Base-by-base conservation (phyloP, 176 grass and related monocot species). In the Bonia amplexicaulis region DNA sequence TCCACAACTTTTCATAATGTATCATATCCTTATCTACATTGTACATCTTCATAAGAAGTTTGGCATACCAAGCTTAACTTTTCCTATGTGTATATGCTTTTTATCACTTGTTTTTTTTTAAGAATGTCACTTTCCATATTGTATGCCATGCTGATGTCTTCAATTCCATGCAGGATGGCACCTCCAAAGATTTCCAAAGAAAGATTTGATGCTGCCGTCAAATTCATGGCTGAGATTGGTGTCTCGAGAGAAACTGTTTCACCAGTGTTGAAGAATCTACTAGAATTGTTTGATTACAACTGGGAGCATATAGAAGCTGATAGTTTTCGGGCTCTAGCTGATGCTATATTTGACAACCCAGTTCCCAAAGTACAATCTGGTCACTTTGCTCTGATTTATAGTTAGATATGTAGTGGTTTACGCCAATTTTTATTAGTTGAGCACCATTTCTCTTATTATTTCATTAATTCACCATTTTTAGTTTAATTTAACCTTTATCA, bases 281-380 rank as follows among this genome's bases (percentile, higher is more conserved):
- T 95, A 27, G 15, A 45, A 37, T 58, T 79, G 71, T 98, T 71
- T 49, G 87, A 88, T 4, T 44, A 85, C 65, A 91, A 90, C 3
- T 98, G 95, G 95, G 95, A 90, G 37, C 57, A 89, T 85, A 95
- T 98, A 73, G 95, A 98, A 88, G 92, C 90, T 15, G 95, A 98
- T 71, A 85, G 78, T 60, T 98, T 88, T 45, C 69, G 15, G 1
- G 69, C 55, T 71, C 86, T 98, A 73, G 89, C 77, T 22, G 85
- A 95, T 84, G 85, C 87, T 63, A 62, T 95, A 69, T 66, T 91
- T 84, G 79, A 87, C 9, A 8, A 53, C 55, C 61, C 82, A 53
- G 83, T 89, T 48, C 54, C 88, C 74, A 59, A 77, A 47, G 90
- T 92, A 87, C 60, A 61, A 74, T 45, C 1, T 53, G 7, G 39